phyloP scores from a whole-genome alignment of 345 rosid species.

The Populus tremula region DNA sequence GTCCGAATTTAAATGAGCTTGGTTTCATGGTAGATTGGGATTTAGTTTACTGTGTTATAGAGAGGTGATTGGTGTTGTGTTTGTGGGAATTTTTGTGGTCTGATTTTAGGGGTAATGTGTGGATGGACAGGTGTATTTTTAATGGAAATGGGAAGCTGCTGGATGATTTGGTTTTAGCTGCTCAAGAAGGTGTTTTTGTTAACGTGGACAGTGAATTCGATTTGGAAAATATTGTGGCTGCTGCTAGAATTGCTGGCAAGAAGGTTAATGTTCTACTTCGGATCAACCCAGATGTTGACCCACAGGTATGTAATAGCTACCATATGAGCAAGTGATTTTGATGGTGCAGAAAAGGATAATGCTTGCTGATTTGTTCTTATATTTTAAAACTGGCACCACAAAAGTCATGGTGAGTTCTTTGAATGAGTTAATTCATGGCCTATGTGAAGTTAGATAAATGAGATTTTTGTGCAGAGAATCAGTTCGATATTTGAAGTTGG shows the following conservation, averaged over 20 bases:
- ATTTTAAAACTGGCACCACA: not conserved
- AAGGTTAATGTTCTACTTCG: slow-evolving; percentile 90
- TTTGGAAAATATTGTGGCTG: slow-evolving; percentile 77
- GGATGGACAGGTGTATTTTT: slow-evolving; percentile 70
- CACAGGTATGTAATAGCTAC: slow-evolving; percentile 57
- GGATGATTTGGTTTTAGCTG: slow-evolving; percentile 94
- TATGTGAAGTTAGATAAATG: not conserved
- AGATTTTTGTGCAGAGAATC: not conserved
- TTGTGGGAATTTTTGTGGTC: not conserved
- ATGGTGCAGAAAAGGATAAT: not conserved
- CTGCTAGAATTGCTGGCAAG: slow-evolving; percentile 81
- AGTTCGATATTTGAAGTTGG: not conserved
- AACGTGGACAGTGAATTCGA: slow-evolving; percentile 97
- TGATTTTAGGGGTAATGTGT: slow-evolving; percentile 5
- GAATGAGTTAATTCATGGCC: not conserved
- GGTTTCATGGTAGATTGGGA: not conserved
- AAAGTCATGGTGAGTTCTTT: not conserved
- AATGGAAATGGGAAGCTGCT: slow-evolving; percentile 90
- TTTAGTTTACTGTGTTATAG: not conserved
- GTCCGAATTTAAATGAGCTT: not conserved
- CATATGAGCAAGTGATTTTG: not conserved
- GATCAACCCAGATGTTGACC: slow-evolving; percentile 97
- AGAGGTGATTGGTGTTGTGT: not conserved
- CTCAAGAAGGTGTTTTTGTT: slow-evolving; percentile 88
- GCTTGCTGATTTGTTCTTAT: not conserved